These are phyloP conservation scores for Zasmidium cellare DNA, from an alignment of 2,329 filamentous ascomycete genomes.

Conservation along the genomic window DNA sequence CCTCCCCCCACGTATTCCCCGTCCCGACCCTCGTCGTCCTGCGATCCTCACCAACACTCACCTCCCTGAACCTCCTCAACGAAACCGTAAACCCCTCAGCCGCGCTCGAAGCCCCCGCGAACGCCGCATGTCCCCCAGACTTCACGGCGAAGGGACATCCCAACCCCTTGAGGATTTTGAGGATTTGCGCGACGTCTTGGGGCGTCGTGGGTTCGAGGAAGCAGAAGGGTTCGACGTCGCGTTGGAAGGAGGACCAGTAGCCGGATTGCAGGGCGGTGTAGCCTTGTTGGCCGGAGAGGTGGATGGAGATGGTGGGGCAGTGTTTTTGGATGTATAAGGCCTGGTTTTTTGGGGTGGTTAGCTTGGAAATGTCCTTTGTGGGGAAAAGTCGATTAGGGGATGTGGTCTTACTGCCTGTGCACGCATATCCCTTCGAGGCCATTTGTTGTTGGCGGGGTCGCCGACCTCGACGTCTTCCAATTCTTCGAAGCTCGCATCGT, in stretches of 20 bases:
- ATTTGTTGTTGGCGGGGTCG: no score
- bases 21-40: constrained; percentile 13
- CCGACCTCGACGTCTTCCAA: no score
- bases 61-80: constrained; percentile 21
- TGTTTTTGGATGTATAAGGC: neutral
- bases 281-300: neutral
- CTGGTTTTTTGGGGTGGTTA: no score
- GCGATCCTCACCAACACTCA: constrained; percentile 16
- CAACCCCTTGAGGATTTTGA: constrained; percentile 7
- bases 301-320: neutral
- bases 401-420: no score
- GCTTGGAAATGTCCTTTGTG: no score
- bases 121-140: constrained; percentile 30
- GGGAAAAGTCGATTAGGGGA: no score
- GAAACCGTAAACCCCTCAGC: constrained; percentile 29
- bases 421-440: no score
- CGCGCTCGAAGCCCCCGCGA: constrained; percentile 26
- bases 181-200: constrained; percentile 13
- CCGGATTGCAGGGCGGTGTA: constrained; percentile 3
- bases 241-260: constrained; percentile 19
- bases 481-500: no score
- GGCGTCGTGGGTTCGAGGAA: constrained; percentile 14
- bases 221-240: constrained; percentile 15
- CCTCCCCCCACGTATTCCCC: constrained; percentile 21
- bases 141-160: constrained; percentile 31